phyloP scores from a whole-genome alignment of 1,284 basidiomycete species.

The Coniferiporia weirii region DNA sequence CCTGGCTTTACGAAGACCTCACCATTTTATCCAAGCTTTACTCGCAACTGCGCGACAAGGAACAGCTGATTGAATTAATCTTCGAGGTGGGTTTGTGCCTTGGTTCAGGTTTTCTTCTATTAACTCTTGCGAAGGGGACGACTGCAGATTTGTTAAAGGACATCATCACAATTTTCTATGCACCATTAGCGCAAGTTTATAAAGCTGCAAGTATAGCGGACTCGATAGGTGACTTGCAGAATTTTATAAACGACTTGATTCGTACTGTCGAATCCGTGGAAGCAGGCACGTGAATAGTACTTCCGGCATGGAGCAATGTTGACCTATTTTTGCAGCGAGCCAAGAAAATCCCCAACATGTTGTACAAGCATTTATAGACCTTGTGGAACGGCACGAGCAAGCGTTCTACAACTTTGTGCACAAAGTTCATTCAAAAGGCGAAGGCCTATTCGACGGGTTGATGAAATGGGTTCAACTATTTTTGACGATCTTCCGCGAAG shows the following conservation, averaged over 20 bases:
- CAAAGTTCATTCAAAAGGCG: slow-evolving; percentile 97
- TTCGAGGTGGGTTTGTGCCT: slow-evolving; percentile 68
- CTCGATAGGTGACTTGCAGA: slow-evolving; percentile 88
- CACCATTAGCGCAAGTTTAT: slow-evolving; percentile 97
- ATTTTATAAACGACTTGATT: slow-evolving; percentile 94
- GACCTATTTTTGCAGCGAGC: slow-evolving; percentile 46
- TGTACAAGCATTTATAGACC: slow-evolving; percentile 91
- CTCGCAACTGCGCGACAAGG: slow-evolving; percentile 79
- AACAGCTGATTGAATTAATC: slow-evolving; percentile 89
- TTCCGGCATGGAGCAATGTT: not conserved
- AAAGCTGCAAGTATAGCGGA: slow-evolving; percentile 96
- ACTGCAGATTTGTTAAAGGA: slow-evolving; percentile 96
- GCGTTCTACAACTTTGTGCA: slow-evolving; percentile 97
- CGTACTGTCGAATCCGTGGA: slow-evolving; percentile 90
- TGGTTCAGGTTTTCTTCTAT: not conserved
- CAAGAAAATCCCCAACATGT: slow-evolving; percentile 82
- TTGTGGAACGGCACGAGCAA: slow-evolving; percentile 92
- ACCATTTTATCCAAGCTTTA: slow-evolving; percentile 76
- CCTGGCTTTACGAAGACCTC: slow-evolving; percentile 92
- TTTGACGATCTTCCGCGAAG: slow-evolving; percentile 88
- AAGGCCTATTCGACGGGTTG: slow-evolving; percentile 87
- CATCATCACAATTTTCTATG: slow-evolving; percentile 98
- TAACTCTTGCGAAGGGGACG: slow-evolving; percentile 56
- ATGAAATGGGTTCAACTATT: slow-evolving; percentile 98
- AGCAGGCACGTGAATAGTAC: slow-evolving; percentile 59